Conservation (phyloP, 352 stramenopile species). For the Phytopythium chamaehyphon region DNA sequence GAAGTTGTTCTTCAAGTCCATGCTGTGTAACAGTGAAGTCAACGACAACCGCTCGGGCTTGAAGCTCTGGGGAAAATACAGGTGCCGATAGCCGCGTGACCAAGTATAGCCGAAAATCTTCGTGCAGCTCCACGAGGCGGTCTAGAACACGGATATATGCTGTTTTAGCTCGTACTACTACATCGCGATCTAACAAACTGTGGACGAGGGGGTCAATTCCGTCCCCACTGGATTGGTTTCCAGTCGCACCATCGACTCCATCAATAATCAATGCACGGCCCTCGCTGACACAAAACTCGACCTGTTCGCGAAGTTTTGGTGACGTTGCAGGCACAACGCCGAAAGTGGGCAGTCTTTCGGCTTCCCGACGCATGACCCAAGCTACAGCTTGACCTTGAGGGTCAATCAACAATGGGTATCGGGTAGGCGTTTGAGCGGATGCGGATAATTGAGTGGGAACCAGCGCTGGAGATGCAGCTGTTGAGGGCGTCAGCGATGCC, state of each 20-base stretch:
- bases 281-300: constrained; percentile 87
- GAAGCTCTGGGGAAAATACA: constrained; percentile 66
- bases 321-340: constrained; percentile 60
- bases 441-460: neutral
- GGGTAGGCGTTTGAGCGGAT: constrained; percentile 9
- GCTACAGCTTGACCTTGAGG: constrained; percentile 86
- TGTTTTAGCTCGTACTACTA: constrained; percentile 52
- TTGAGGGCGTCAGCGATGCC: neutral
- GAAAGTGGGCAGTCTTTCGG: constrained; percentile 45
- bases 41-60: constrained; percentile 65
- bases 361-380: constrained; percentile 83
- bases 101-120: constrained; percentile 66
- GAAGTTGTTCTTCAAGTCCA: constrained; percentile 88
- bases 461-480: neutral
- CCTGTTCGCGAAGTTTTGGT: constrained; percentile 72
- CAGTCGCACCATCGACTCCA: constrained; percentile 41
- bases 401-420: constrained; percentile 88
- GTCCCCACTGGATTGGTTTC: constrained; percentile 6
- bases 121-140: constrained; percentile 58
- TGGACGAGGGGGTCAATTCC: constrained; percentile 59
- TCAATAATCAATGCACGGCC: constrained; percentile 83
- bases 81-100: constrained; percentile 62
- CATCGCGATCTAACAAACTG: constrained; percentile 62
- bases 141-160: constrained; percentile 73
- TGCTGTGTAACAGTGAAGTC: constrained; percentile 92